Base-by-base conservation (phyloP, 2,329 filamentous ascomycete species). In the Aspergillus clavatus region DNA sequence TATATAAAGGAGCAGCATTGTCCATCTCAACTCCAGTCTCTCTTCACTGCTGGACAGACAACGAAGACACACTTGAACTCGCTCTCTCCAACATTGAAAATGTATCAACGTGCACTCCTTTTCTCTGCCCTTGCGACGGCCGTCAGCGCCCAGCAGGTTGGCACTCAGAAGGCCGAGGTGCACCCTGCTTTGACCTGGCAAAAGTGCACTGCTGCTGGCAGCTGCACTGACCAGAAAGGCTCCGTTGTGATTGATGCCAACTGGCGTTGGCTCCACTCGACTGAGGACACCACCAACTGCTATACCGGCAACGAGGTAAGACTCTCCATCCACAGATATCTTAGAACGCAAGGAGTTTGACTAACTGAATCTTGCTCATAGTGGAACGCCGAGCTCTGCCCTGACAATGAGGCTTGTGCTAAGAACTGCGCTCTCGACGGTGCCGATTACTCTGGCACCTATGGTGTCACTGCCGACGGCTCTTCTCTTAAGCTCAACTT, bases 241-340 rank as follows among this genome's bases (percentile, higher is more conserved):
- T 74, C 72, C 27, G 70, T 83, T 40, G 76, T 77, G 42, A 65
- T 83, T 54, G 78, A 81, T 55, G 56, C 74, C 50, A 80, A 80
- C 66, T 81, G 76, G 76, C 71, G 77, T 40, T 81, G 78, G 78
- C 59, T 78, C 37, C 76, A 80, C 60, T 62, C 65, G 29, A 69
- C 63, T 33, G 51, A 60, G 2, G 69, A 69, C 38, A 73, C 68
- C 50, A 74, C 68, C 54, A 81, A 81, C 67, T 80, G 77, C 69
- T 80, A 79, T 63, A 72, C 65, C 8, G 76, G 75, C 23, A 79
- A 79, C 63, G 56, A 55, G 18, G 55, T 56, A 33, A 50, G 55
- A 40, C n/a, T 19, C 3, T 21, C n/a, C 7, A 16, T 5, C n/a
- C 7, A 16, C 14, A 33, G 29, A 4, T 33, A 33, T 18, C 7